Base-by-base conservation (phyloP, 2,329 filamentous ascomycete genomes). In the Dactylonectria estremocensis region DNA sequence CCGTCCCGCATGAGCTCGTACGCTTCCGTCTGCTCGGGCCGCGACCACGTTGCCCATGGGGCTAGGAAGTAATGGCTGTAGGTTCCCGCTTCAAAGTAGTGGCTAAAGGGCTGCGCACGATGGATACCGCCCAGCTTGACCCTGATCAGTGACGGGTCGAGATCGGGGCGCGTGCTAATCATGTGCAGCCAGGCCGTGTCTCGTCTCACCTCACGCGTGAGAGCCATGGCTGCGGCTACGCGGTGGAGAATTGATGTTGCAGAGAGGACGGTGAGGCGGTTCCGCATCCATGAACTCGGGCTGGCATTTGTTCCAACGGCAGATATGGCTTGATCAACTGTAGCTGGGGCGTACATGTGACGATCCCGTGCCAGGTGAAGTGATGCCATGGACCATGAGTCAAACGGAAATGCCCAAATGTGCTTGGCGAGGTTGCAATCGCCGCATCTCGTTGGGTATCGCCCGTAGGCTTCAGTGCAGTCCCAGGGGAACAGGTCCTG, bases 401-500 rank as follows among this genome's bases (percentile, higher is more conserved):
- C 83, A 62, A 83, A 84, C 0, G 82, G 83, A 45, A 83, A 84
- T 2, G 82, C 82, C 77, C 80, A 83, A 0, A 83, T 74, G 69
- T 86, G 83, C 66, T 84, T 85, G 4, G 83, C 68, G 5, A 85
- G 71, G 63, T 81, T 84, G 70, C 83, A 85, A 4, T 70, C 64
- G 16, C 80, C 79, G 64, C 83, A 85, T 13, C 69, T 76, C 4
- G 74, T 74, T 0, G 81, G 80, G 48, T 82, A 81, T 67, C 8
- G 73, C 73, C 40, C 40, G 60, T 80, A 84, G 0, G 83, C 83
- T 66, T 84, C 82, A 3, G 83, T 85, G 69, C 83, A 86, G 64
- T 85, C 83, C 83, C 83, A 85, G 0, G 82, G 83, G 52, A 85
- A 85, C 14, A 84, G 50, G 59, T 81, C 77, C 60, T 84, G 82